phyloP scores from a whole-genome alignment of 306 rosid genomes.

The Neltuma alba region DNA sequence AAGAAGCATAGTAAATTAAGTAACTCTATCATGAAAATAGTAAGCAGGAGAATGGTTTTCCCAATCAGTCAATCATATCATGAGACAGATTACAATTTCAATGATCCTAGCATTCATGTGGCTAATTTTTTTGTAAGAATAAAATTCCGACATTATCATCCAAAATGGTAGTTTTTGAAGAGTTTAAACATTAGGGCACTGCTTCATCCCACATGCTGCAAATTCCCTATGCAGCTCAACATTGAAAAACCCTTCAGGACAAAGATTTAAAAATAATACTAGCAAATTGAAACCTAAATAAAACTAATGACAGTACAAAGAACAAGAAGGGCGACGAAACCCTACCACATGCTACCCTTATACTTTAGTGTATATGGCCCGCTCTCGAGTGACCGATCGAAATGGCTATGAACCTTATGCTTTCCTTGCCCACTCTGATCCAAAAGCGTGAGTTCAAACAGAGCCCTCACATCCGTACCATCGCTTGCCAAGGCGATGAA shows the following conservation, averaged over 20 bases:
- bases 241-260: background rate
- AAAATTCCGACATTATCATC: background rate
- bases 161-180: background rate
- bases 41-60: background rate
- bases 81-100: background rate
- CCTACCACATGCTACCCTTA: conserved; percentile 76
- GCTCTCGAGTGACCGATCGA: conserved; percentile 67
- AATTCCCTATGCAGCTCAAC: background rate
- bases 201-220: background rate
- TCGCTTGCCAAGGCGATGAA: conserved; percentile 77
- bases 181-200: background rate
- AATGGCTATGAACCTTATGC: conserved; percentile 73
- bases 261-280: background rate
- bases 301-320: background rate
- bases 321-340: background rate
- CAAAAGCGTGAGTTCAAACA: conserved; percentile 68
- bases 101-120: background rate
- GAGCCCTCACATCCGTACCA: conserved; percentile 66
- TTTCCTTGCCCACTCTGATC: conserved; percentile 69
- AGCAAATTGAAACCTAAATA: background rate
- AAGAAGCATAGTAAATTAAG: background rate
- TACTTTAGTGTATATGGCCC: conserved; percentile 77
- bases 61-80: background rate
- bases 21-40: background rate
- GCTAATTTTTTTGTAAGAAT: background rate